Conservation (phyloP, 495 filamentous ascomycete species). For the Cudoniella acicularis region DNA sequence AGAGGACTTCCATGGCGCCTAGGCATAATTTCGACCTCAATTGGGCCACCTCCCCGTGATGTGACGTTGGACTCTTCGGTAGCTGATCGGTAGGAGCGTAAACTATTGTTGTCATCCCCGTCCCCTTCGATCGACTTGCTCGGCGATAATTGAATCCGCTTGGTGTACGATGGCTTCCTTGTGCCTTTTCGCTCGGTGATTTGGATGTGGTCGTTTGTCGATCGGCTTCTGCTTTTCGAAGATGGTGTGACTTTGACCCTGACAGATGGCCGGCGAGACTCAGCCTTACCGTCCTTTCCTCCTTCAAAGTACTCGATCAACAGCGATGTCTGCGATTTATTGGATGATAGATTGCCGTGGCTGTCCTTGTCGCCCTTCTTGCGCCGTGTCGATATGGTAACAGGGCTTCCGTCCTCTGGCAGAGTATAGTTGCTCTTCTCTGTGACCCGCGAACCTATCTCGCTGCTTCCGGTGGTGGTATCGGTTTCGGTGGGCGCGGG, state of each 20-base stretch:
- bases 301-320: slow-evolving; percentile 98
- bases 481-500: slow-evolving; percentile 79
- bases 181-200: slow-evolving; percentile 71
- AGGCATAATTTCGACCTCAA: slow-evolving; percentile 80
- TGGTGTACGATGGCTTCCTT: slow-evolving; percentile 61
- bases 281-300: slow-evolving; percentile 58
- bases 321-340: slow-evolving; percentile 81
- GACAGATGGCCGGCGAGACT: slow-evolving; percentile 77
- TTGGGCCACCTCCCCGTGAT: slow-evolving; percentile 57
- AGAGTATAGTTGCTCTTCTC: slow-evolving; percentile 76
- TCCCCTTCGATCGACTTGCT: slow-evolving; percentile 32
- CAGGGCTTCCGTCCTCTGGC: slow-evolving; percentile 90
- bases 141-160: slow-evolving; percentile 54
- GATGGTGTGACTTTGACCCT: slow-evolving; percentile 92
- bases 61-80: slow-evolving; percentile 71
- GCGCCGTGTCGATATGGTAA: slow-evolving; percentile 77
- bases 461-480: slow-evolving; percentile 59
- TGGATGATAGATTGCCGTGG: slow-evolving; percentile 46
- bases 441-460: slow-evolving; percentile 75
- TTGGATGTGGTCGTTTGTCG: slow-evolving; percentile 67
- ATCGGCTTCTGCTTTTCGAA: slow-evolving; percentile 30
- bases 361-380: slow-evolving; percentile 55
- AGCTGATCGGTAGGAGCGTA: slow-evolving; percentile 65
- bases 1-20: slow-evolving; percentile 51
- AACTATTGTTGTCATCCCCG: slow-evolving; percentile 53